A percentile compares a stretch with the other conserved stretches of the same genome.
These are phyloP conservation scores for Calycina marina DNA, from an alignment of 2,329 filamentous ascomycete genomes.

Conservation along the genomic window DNA sequence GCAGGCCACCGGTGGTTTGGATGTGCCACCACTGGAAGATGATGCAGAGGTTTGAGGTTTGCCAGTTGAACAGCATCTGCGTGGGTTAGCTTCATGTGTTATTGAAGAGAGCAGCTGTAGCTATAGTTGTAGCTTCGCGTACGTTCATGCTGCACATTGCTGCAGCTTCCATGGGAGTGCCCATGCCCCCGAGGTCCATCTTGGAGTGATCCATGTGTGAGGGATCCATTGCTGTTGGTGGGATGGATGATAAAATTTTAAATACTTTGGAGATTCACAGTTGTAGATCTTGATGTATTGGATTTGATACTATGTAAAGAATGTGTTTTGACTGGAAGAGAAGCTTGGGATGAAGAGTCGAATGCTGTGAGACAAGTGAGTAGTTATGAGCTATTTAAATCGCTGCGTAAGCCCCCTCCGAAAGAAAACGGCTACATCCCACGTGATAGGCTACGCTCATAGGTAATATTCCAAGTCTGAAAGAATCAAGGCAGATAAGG, in stretches of 20 bases:
- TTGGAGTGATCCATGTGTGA: conserved; percentile 28
- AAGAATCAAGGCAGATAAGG: no score
- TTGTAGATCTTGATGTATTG: no score
- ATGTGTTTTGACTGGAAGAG: no score
- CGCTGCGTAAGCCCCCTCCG: not conserved
- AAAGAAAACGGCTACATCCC: no score
- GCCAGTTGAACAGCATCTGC: conserved; percentile 98
- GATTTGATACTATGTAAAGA: no score
- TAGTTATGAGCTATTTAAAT: no score
- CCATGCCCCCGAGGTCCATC: conserved; percentile 37
- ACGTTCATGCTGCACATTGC: conserved; percentile 82
- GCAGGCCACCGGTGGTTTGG: conserved; percentile 54
- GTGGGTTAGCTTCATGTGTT: not conserved
- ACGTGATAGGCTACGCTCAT: no score
- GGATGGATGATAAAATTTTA: no score
- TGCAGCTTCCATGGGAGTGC: conserved; percentile 33
- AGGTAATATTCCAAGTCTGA: no score
- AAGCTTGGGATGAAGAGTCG: no score
- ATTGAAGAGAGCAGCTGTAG: conserved; percentile 1
- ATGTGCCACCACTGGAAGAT: conserved; percentile 88
- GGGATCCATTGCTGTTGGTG: conserved; percentile 11
- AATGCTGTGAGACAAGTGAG: no score
- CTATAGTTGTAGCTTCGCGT: conserved; percentile 22
- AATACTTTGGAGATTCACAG: no score
- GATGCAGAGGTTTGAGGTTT: conserved; percentile 86